Evolutionary conservation across 2,329 filamentous ascomycete species (phyloP).

Genomic region (Coniochaeta ligniaria): DNA sequence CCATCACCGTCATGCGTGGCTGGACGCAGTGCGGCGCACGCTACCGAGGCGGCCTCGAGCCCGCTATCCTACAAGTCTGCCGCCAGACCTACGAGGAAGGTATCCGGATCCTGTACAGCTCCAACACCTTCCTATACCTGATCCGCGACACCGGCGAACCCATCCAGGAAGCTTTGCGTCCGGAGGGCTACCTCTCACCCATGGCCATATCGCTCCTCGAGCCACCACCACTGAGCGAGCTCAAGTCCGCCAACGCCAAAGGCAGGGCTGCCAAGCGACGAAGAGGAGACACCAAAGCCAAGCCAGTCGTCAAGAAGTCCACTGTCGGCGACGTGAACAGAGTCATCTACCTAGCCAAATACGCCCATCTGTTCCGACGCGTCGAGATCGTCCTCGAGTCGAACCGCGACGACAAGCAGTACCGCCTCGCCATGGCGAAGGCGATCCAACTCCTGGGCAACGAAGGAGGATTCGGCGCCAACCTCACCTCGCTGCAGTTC

Average conservation of each 20-base stretch:
- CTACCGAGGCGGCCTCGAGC: conserved; percentile 20
- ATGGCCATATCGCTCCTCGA: background rate
- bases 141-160: conserved; percentile 28
- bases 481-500: background rate
- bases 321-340: background rate
- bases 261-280: background rate
- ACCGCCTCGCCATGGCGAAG: conserved; percentile 5
- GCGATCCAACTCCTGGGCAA: background rate
- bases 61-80: conserved; percentile 29
- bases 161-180: background rate
- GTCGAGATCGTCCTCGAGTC: conserved; percentile 34
- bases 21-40: conserved; percentile 23
- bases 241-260: conserved; percentile 8
- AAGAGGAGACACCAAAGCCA: background rate
- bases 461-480: background rate
- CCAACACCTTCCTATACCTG: conserved; percentile 39
- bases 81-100: conserved; percentile 21
- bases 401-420: conserved; percentile 24
- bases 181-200: background rate
- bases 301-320: background rate
- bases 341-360: conserved; percentile 25
- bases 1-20: conserved; percentile 22
- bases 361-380: conserved; percentile 30
- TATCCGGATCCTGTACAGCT: conserved; percentile 32
- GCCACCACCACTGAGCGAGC: background rate